Evolutionary conservation across 2,329 filamentous ascomycete genomes (phyloP).

Genomic region (Fusarium albosuccineum): DNA sequence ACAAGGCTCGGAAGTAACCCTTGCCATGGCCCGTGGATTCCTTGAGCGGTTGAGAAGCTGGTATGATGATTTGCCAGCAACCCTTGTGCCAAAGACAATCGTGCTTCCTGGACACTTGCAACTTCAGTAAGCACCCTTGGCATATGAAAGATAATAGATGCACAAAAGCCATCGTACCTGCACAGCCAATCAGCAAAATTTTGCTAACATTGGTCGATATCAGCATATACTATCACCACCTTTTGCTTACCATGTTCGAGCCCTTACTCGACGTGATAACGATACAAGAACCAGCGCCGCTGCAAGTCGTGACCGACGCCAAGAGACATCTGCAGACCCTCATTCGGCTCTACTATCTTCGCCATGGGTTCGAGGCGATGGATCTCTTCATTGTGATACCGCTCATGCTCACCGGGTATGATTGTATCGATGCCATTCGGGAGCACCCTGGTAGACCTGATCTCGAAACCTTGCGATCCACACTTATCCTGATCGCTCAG

Average conservation of each 20-base stretch:
- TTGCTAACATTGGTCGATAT: not conserved
- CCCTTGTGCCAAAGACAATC: conserved; percentile 47
- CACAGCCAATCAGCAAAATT: too few species aligned
- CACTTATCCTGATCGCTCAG: conserved; percentile 51
- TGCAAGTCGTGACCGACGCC: conserved; percentile 40
- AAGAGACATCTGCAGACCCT: conserved; percentile 43
- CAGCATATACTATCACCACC: conserved; percentile 45
- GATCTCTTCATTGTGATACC: conserved; percentile 50
- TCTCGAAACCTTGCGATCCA: conserved; percentile 48
- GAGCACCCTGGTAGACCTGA: conserved; percentile 13
- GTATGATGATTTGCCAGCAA: conserved; percentile 45
- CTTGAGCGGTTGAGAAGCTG: conserved; percentile 42
- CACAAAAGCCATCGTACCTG: too few species aligned
- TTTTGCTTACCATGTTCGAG: conserved; percentile 46
- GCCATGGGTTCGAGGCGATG: conserved; percentile 50
- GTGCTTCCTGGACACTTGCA: conserved; percentile 53
- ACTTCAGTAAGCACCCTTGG: conserved; percentile 51
- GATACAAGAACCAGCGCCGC: not conserved
- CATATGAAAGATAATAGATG: not conserved
- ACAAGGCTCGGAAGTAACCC: conserved; percentile 19
- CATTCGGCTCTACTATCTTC: conserved; percentile 48
- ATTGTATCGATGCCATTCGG: conserved; percentile 45
- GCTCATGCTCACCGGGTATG: conserved; percentile 47
- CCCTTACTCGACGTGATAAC: conserved; percentile 29
- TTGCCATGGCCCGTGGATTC: conserved; percentile 39